Evolutionary conservation across 2,329 filamentous ascomycete species (phyloP).

Genomic region (Colletotrichum orbiculare): DNA sequence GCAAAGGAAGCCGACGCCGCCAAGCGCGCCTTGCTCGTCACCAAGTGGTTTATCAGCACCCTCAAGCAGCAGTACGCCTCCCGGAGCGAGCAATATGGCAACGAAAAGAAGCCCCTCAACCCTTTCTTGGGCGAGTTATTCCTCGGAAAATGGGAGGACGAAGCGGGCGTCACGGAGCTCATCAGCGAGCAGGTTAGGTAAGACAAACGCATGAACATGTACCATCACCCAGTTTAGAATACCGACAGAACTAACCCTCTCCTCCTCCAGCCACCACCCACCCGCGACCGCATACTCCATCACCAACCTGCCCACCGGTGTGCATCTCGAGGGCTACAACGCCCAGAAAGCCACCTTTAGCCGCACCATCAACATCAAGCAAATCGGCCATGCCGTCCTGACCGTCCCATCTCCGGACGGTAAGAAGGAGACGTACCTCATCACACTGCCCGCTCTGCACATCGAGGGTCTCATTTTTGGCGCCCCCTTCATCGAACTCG

Average conservation of each 20-base stretch:
- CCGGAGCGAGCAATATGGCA: constrained; percentile 82
- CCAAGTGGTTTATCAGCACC: constrained; percentile 96
- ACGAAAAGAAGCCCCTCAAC: constrained; percentile 98
- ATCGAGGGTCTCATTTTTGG: constrained; percentile 93
- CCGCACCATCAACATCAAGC: constrained; percentile 93
- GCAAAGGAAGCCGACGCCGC: constrained; percentile 81
- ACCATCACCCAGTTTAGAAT: not conserved
- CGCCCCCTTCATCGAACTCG: constrained; percentile 90
- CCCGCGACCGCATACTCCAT: constrained; percentile 96
- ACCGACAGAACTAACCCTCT: not conserved
- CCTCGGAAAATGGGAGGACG: constrained; percentile 88
- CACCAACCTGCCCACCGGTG: constrained; percentile 84
- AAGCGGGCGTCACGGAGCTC: constrained; percentile 83
- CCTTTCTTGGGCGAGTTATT: constrained; percentile 97
- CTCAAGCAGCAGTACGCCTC: constrained; percentile 86
- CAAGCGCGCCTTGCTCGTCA: constrained; percentile 85
- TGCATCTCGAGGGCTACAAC: constrained; percentile 88
- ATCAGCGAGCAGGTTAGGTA: constrained; percentile 93
- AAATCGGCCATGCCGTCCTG: constrained; percentile 88
- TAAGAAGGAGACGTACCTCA: constrained; percentile 79
- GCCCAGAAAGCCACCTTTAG: constrained; percentile 96
- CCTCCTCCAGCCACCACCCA: constrained; percentile 77
- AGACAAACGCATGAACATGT: constrained; percentile 16
- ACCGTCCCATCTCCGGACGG: constrained; percentile 69
- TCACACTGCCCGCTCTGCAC: constrained; percentile 90